Conservation (phyloP, 306 rosid species). For the Dalbergia cultrata region DNA sequence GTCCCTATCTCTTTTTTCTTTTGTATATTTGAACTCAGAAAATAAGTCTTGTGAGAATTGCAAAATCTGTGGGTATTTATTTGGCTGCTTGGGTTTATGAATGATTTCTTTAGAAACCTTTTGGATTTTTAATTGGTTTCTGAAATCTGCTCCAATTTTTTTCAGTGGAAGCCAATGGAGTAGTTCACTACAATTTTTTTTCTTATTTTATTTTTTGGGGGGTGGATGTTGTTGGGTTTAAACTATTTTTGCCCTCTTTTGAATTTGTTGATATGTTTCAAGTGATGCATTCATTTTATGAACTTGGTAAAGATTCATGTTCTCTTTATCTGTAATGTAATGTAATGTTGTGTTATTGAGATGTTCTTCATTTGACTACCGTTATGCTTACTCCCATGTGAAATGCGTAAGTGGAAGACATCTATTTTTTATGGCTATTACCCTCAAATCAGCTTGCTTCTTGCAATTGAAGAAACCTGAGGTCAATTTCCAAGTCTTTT, state of each 20-base stretch:
- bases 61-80: background rate
- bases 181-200: background rate
- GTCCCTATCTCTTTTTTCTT: too few species aligned
- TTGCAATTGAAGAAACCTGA: slow-evolving; percentile 60
- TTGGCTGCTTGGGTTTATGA: slow-evolving; percentile 27
- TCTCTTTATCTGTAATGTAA: background rate
- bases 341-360: background rate
- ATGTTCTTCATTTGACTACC: slow-evolving; percentile 21
- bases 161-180: background rate
- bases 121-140: slow-evolving; percentile 28
- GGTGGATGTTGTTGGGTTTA: slow-evolving; percentile 21
- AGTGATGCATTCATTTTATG: slow-evolving; percentile 2
- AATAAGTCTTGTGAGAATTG: slow-evolving; percentile 11
- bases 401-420: slow-evolving; percentile 39
- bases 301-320: slow-evolving; percentile 4
- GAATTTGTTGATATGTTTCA: background rate
- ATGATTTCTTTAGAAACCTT: background rate
- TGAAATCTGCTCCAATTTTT: slow-evolving; percentile 19
- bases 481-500: slow-evolving; percentile 40
- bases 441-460: slow-evolving; percentile 66
- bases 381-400: slow-evolving; percentile 7
- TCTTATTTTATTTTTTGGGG: background rate
- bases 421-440: slow-evolving; percentile 58
- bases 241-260: background rate
- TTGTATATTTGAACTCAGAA: too few species aligned